Evolutionary conservation across 2,329 filamentous ascomycete species (phyloP).

Genomic region (Sporothrix euskadiensis): DNA sequence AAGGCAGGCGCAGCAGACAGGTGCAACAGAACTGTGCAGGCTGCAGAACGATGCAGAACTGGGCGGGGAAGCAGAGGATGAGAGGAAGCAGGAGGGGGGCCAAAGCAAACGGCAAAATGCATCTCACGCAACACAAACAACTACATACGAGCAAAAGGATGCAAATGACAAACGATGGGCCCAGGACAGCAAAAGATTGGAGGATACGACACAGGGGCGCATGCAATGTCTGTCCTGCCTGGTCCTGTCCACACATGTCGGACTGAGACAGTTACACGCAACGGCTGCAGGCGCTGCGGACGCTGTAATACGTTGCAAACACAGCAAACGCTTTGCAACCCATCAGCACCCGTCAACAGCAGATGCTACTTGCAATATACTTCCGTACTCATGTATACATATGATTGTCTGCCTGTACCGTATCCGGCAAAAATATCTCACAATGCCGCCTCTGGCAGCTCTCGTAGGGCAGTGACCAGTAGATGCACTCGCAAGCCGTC

Average conservation of each 20-base stretch:
- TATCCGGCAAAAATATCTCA: background rate
- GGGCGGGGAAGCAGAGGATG: background rate
- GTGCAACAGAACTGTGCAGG: background rate
- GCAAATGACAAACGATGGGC: background rate
- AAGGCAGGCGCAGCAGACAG: background rate
- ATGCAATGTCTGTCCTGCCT: background rate
- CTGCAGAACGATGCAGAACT: background rate
- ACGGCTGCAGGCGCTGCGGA: conserved; percentile 19
- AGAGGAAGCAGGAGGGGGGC: background rate
- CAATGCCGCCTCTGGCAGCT: background rate
- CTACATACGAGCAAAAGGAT: background rate
- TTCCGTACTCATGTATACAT: background rate
- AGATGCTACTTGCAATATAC: background rate
- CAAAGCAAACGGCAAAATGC: background rate
- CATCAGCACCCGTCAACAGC: background rate
- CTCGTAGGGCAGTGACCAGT: background rate
- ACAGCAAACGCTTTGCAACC: conserved; percentile 3
- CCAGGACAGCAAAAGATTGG: conserved; percentile 3
- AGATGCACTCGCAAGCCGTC: background rate
- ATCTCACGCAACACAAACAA: background rate
- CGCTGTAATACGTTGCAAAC: background rate
- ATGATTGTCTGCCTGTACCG: background rate
- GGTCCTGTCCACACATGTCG: conserved; percentile 16
- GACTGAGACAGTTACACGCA: conserved; percentile 20
- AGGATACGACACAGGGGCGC: background rate